These are phyloP conservation scores for Dactylellina leptospora DNA, from an alignment of 2,329 filamentous ascomycete genomes.

Conservation along the genomic window DNA sequence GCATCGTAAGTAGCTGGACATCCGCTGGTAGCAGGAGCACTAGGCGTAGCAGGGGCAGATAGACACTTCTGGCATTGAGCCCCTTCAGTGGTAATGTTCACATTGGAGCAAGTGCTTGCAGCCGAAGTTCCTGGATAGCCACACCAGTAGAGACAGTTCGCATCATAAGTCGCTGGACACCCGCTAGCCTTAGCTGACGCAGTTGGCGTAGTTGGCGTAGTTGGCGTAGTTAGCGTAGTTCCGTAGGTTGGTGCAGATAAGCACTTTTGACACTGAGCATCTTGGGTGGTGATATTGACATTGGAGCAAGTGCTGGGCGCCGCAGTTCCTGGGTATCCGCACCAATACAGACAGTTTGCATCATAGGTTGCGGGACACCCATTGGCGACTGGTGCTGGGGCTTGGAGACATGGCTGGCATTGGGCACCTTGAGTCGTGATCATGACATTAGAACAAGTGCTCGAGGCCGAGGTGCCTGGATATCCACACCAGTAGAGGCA, in stretches of 20 bases:
- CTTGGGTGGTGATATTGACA: background rate
- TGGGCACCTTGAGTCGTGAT: background rate
- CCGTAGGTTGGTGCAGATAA: too few relatives aligned
- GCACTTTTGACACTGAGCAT: background rate
- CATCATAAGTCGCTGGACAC: background rate
- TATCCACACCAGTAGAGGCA: background rate
- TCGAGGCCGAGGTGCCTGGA: background rate
- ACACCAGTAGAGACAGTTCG: background rate
- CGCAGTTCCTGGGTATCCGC: background rate
- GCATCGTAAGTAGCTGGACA: background rate
- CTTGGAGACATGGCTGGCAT: background rate
- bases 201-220: too few relatives aligned
- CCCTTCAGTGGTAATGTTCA: background rate
- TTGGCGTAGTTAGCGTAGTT: too few relatives aligned
- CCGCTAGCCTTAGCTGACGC: too few relatives aligned
- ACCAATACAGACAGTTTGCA: background rate
- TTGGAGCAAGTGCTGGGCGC: background rate
- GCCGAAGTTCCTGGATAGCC: background rate
- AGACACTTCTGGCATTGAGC: background rate
- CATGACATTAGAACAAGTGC: background rate
- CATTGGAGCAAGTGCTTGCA: background rate
- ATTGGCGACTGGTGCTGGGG: too few relatives aligned
- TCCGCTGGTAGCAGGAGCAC: background rate
- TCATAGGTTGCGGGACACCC: background rate
- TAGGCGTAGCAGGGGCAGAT: background rate